Evolutionary conservation across 2,329 filamentous ascomycete genomes (phyloP).

Genomic region (Claviceps maximensis): DNA sequence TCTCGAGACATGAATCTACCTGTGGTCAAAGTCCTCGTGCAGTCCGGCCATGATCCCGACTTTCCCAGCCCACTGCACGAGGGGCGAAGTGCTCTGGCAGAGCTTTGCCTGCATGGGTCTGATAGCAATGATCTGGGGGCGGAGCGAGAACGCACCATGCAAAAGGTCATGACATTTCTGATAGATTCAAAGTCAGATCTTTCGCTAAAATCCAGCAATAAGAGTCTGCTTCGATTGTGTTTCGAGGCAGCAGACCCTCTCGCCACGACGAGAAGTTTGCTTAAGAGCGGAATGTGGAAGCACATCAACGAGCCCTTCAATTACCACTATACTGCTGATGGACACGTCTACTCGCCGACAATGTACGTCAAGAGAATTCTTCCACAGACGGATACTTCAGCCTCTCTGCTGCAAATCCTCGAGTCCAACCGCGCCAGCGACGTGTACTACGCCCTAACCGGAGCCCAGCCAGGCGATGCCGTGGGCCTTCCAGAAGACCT

Average conservation of each 20-base stretch:
- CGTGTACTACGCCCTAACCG: conserved; percentile 39
- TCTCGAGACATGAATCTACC: conserved; percentile 44
- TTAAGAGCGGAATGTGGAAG: conserved; percentile 53
- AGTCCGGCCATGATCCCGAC: conserved; percentile 48
- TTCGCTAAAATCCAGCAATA: conserved; percentile 40
- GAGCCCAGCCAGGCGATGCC: conserved; percentile 39
- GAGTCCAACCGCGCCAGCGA: conserved; percentile 38
- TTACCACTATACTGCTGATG: conserved; percentile 39
- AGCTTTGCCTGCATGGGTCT: conserved; percentile 46
- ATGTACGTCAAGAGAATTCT: conserved; percentile 44
- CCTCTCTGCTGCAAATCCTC: conserved; percentile 34
- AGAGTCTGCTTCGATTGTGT: conserved; percentile 46
- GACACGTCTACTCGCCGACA: conserved; percentile 48
- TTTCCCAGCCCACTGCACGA: conserved; percentile 50
- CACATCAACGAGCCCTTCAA: conserved; percentile 43
- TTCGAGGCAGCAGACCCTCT: conserved; percentile 43
- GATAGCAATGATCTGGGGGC: conserved; percentile 30
- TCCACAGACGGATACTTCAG: conserved; percentile 22
- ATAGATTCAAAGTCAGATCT: conserved; percentile 44
- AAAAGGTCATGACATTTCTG: conserved; percentile 42
- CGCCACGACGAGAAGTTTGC: conserved; percentile 40
- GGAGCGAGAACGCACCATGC: conserved; percentile 38
- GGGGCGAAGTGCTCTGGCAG: conserved; percentile 49
- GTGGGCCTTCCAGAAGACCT: conserved; percentile 39
- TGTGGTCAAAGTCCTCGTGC: conserved; percentile 41